phyloP scores from a whole-genome alignment of 768 basidiomycete genomes.

The Dentipellis fragilis region DNA sequence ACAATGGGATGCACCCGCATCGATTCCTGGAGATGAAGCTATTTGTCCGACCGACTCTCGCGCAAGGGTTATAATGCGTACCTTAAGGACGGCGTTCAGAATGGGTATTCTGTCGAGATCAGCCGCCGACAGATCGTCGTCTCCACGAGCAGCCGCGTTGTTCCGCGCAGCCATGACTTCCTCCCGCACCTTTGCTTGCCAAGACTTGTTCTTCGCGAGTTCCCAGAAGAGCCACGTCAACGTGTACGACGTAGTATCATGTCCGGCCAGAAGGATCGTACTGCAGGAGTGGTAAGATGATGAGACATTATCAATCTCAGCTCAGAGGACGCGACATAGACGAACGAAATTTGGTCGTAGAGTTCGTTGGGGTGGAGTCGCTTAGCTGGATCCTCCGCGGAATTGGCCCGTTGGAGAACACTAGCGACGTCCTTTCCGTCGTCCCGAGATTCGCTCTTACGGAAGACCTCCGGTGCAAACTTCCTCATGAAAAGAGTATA shows the following conservation, averaged over 20 bases:
- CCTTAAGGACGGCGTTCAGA: conserved; percentile 8
- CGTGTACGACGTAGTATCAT: conserved; percentile 9
- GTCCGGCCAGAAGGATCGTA: conserved; percentile 7
- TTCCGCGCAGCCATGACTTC: conserved; percentile 7
- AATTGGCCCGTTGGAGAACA: conserved; percentile 11
- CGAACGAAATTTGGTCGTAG: conserved; percentile 8
- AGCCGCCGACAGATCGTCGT: not conserved
- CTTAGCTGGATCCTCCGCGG: not conserved
- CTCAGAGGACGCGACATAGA: not conserved
- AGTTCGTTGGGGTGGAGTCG: conserved; percentile 5
- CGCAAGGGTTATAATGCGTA: not conserved
- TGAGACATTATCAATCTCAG: not conserved
- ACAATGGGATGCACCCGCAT: conserved; percentile 10
- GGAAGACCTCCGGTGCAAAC: conserved; percentile 5
- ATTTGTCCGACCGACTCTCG: not conserved
- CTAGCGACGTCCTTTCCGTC: conserved; percentile 12
- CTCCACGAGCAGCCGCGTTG: not conserved
- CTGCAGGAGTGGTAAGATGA: not conserved
- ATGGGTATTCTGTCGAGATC: conserved; percentile 8
- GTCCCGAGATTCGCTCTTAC: not conserved
- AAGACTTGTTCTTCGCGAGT: conserved; percentile 9
- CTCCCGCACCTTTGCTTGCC: conserved; percentile 8
- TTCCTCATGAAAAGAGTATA: conserved; percentile 2
- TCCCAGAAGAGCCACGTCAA: conserved; percentile 12
- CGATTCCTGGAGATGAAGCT: conserved; percentile 1